Base-by-base conservation (phyloP, 768 basidiomycete genomes). In the Pulveroboletus sp. region DNA sequence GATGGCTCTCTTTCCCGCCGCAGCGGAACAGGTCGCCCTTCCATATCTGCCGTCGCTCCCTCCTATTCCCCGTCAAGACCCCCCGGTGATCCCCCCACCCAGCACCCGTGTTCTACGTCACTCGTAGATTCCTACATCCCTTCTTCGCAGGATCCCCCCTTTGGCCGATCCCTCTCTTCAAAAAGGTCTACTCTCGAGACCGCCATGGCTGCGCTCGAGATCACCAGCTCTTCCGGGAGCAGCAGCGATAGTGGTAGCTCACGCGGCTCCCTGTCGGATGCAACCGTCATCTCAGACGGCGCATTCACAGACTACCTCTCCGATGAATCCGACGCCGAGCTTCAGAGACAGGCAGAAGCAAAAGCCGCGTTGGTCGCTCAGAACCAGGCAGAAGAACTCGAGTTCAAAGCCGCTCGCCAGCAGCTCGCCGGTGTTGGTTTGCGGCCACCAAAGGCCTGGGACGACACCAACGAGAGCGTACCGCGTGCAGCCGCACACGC, bases 291-390 rank as follows among this genome's bases (percentile, higher is more conserved):
- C 5, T 90, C 89, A 9, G 90, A 91, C 56, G 90, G 89, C 12
- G 88, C 82, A 14, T 93, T 93, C 61, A 93, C 90, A 12, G 90
- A 93, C 64, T 93, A 93, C 64, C 69, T 91, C 25, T 91, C 89
- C n/a, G 90, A 91, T 62, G 90, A 93, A 68, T 91, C 89, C n/a
- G 90, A 93, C 60, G 88, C 83, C 23, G 90, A 93, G 63, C 67
- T 93, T 46, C 90, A 93, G 68, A 75, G 87, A 50, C 89, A 92
- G 67, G 90, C 90, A 5, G 90, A 92, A 60, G 82, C 81, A 19
- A 82, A 80, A 52, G 90, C 90, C 5, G 87, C 84, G 6, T 65
- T 87, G 36, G 68, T 87, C 14, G 89, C 87, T n/a, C 85, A 90
- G 70, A 87, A 79, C 51, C 83, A 86, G 58, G 78, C 81, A 38